Percentiles rank a stretch among this genome's conserved stretches.
Evolutionary conservation across 352 stramenopile species (phyloP).

Genomic region (Ochromonadaceae sp.): DNA sequence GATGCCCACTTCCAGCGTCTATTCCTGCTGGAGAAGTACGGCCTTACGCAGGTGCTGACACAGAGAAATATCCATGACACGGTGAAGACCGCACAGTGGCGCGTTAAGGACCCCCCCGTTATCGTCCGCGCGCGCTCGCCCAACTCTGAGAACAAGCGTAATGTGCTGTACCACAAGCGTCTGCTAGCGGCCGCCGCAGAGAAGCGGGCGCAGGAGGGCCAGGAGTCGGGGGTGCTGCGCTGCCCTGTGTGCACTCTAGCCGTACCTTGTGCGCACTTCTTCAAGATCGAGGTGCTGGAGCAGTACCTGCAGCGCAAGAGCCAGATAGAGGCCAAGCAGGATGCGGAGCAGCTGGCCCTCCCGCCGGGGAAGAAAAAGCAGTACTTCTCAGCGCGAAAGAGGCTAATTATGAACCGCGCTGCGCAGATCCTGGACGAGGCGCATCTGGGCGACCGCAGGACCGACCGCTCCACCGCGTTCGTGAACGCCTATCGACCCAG

Average conservation of each 20-base stretch:
- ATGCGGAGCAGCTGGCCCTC: not conserved
- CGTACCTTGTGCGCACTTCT: slow-evolving; percentile 13
- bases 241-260: slow-evolving; percentile 10
- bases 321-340: not conserved
- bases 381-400: not conserved
- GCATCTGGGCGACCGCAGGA: not conserved
- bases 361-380: not conserved
- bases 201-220: no score
- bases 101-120: no score
- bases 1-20: no score
- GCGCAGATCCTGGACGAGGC: not conserved
- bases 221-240: not conserved
- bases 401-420: slow-evolving; percentile 2
- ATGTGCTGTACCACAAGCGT: no score
- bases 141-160: no score
- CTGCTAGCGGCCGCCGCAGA: no score
- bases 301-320: not conserved
- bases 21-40: no score
- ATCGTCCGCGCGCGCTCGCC: no score
- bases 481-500: not conserved
- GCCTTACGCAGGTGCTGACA: no score
- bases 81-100: no score
- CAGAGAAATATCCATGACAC: no score
- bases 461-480: not conserved
- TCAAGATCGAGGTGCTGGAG: not conserved